Conservation (phyloP, 176 grass and related monocot species). For the Paspalum notatum region DNA sequence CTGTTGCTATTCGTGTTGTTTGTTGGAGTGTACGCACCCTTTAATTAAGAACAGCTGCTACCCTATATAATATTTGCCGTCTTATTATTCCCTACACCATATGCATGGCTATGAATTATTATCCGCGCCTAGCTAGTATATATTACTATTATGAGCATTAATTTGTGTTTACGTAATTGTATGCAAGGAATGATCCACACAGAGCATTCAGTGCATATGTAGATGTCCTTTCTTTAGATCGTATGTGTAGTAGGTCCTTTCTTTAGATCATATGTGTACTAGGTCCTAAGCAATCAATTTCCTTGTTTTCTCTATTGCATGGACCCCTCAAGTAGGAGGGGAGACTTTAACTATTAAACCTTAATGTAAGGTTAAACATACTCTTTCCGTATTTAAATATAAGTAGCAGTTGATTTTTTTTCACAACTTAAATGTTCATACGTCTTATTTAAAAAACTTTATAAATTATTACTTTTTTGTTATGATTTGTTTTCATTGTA, state of each 20-base stretch:
- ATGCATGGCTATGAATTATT: not conserved
- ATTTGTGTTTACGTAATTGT: not conserved
- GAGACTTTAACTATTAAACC: no score
- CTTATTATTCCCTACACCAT: not conserved
- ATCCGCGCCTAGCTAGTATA: not conserved
- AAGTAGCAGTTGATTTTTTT: no score
- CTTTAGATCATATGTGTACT: no score
- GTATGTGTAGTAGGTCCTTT: not conserved
- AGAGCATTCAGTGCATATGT: not conserved
- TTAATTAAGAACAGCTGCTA: slow-evolving; percentile 40
- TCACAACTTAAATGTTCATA: no score
- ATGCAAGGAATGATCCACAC: no score
- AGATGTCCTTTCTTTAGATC: not conserved
- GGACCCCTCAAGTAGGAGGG: not conserved
- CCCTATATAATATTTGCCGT: slow-evolving; percentile 33
- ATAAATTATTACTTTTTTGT: no score
- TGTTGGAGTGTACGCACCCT: slow-evolving; percentile 41
- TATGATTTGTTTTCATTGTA: no score
- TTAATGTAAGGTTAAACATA: not conserved
- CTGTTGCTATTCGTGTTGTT: slow-evolving; percentile 19
- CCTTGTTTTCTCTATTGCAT: no score
- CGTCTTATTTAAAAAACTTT: no score
- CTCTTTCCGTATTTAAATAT: no score
- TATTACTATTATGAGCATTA: not conserved
- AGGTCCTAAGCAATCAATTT: not conserved